Evolutionary conservation across 495 filamentous ascomycete species (phyloP), one percentile per base, ranked within the genome.

Genomic region (Massariosphaeria phaeospora): DNA sequence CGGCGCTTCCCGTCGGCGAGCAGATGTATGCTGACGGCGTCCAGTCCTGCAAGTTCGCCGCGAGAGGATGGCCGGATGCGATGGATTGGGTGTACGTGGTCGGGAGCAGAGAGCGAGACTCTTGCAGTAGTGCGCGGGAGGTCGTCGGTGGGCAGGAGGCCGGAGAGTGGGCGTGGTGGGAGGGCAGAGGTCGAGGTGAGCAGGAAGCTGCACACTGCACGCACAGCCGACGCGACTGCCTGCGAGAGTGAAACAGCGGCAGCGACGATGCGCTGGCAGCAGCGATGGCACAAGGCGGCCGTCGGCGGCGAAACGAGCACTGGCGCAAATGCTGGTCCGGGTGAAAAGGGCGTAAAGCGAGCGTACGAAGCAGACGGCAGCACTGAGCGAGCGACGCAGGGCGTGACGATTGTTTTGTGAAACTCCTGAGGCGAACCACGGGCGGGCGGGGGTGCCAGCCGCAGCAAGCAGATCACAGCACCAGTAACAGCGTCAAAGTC

Each of bases 341-440:
- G 26, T 51, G 39, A 50, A 57, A 35, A 27, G 45, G 13, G 7
- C 12, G 34, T 29, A 3, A 35, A 50, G 54, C 45, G 54, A 50
- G 47, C 26, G 53, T 56, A 21, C 25, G 53, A 48, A 48, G 53
- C 31, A 18, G 21, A 47, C 17, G 18, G 13, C 31, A 2, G 47
- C 2, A 23, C 1, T n/a, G n/a, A 29, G 44, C 17, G 29, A 35
- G 45, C 40, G 38, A 45, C 44, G 54, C 27, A 18, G 54, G 54
- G 45, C 44, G 39, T 12, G 46, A 13, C 54, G 43, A 51, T 33
- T 41, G 43, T 43, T 36, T 57, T 21, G 46, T 25, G 39, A 50
- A 29, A 34, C 54, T 57, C 54, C 54, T 57, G 54, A 57, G 38
- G 46, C 43, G 25, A 20, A 13, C 21, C 5, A 17, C 20, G 27